A percentile compares a stretch with the other conserved stretches of the same genome.
Conservation (phyloP, 192 early-diverging fungal genomes). For the Oehlia diaphana region DNA sequence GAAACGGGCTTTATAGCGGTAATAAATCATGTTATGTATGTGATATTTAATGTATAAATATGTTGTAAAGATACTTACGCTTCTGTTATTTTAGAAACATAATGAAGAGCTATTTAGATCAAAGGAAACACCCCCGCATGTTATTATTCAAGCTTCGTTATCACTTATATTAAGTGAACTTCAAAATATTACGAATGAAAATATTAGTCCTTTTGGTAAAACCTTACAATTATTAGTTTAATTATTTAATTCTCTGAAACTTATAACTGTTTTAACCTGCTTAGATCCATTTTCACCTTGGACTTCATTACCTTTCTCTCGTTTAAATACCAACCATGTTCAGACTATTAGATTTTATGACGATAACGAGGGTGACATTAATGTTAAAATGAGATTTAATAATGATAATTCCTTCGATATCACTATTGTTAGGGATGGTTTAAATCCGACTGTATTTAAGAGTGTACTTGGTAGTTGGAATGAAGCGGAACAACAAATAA, state of each 20-base stretch:
- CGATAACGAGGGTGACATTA: slow-evolving; percentile 38
- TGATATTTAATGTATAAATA: neutral
- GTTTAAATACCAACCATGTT: slow-evolving; percentile 50
- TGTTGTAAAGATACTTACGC: neutral
- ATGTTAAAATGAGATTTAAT: slow-evolving; percentile 40
- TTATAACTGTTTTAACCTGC: too few species aligned
- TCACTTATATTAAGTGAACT: slow-evolving; percentile 39
- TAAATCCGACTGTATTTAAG: slow-evolving; percentile 36
- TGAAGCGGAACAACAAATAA: slow-evolving; percentile 43
- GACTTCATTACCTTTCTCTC: slow-evolving; percentile 37
- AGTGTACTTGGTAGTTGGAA: slow-evolving; percentile 45
- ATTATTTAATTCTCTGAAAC: neutral
- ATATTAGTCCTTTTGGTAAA: slow-evolving; percentile 22
- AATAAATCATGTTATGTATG: slow-evolving; percentile 33
- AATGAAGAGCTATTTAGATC: slow-evolving; percentile 61
- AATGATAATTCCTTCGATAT: slow-evolving; percentile 43
- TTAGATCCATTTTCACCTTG: slow-evolving; percentile 50
- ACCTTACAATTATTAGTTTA: neutral
- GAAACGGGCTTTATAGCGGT: slow-evolving; percentile 94
- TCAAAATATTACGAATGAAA: slow-evolving; percentile 36
- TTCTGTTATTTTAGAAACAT: slow-evolving; percentile 53
- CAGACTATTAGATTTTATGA: slow-evolving; percentile 36
- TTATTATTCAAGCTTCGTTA: slow-evolving; percentile 68
- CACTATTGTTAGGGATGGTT: slow-evolving; percentile 32
- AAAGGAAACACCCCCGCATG: slow-evolving; percentile 39